Percentiles rank a stretch among this genome's conserved stretches.
phyloP scores from a whole-genome alignment of 2,329 filamentous ascomycete genomes.

The Gaeumannomyces tritici region DNA sequence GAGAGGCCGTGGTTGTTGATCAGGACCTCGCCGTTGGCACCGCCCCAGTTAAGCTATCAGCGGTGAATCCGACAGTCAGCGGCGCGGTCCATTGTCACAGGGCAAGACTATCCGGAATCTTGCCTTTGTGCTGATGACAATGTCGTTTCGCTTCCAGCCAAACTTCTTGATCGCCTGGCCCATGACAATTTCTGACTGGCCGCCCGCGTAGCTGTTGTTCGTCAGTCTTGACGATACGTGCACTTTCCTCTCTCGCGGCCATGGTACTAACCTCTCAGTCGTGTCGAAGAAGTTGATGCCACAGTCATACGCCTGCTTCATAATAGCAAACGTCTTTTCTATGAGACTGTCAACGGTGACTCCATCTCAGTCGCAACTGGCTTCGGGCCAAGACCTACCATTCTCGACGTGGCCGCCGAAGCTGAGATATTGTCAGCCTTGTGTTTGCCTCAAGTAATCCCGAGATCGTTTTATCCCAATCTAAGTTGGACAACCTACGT shows the following conservation, averaged over 20 bases:
- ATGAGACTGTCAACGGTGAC: neutral
- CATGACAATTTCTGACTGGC: constrained; percentile 41
- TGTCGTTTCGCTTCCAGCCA: constrained; percentile 42
- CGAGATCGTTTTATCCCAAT: neutral
- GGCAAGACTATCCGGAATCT: neutral
- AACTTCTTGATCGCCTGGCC: constrained; percentile 42
- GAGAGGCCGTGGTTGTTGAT: constrained; percentile 42
- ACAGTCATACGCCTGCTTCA: constrained; percentile 52
- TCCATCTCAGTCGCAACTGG: too few species aligned
- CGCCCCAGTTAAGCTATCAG: constrained; percentile 55
- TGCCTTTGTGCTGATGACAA: constrained; percentile 43
- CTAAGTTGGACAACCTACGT: neutral
- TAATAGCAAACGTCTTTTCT: constrained; percentile 40
- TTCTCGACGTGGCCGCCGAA: constrained; percentile 60
- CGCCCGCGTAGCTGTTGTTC: constrained; percentile 28
- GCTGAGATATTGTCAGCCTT: neutral
- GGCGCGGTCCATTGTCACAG: neutral
- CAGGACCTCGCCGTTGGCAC: constrained; percentile 40
- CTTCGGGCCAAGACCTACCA: constrained; percentile 29
- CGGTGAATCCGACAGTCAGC: neutral
- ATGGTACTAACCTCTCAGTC: constrained; percentile 31
- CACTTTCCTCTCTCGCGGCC: neutral
- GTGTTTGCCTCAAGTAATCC: neutral
- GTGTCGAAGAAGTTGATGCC: constrained; percentile 58
- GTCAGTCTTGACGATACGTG: constrained; percentile 1